Base-by-base conservation (phyloP, 2,329 filamentous ascomycete genomes). In the Dactylellina parvicollis region DNA sequence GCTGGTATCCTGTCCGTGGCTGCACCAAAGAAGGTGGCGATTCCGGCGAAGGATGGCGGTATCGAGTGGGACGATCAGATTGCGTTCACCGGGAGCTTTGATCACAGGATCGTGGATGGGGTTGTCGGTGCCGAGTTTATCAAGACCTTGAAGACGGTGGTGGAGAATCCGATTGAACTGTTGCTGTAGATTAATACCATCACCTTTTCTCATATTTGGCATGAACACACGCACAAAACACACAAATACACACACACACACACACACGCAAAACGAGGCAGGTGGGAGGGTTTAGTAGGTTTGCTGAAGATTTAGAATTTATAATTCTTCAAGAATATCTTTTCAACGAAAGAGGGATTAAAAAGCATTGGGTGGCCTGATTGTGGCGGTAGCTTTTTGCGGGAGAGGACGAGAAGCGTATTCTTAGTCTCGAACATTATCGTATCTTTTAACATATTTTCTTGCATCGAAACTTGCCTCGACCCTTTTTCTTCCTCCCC, bases 71-170 rank as follows among this genome's bases (percentile, higher is more conserved):
- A 99, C 79, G 95, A 99, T 81, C 93, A 98, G 86, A 97, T 99
- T 79, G 88, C 91, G 75, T 89, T 99, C 71, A 98, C 93, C 38
- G 94, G 85, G 79, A 96, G 91, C 86, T 99, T 99, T 82, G 95
- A 99, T 85, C 95, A 99, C 89, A 96, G 96, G 87, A 93, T 98
- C 55, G 89, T 99, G 10, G 95, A 99, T 81, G 73, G 73, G 38
- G 95, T 93, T 40, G 91, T 98, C 69, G 96, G 95, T 80, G 95
- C 90, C 71, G 95, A 99, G 83, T 99, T 94, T 89, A 92, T 99
- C 83, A 89, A 88, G 82, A 95, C 96, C 85, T 85, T 99, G 82
- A 99, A 99, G 90, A 94, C 93, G 87, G 91, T 92, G 59, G 85
- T 99, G 74, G 95, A 99, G 89, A 97, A 96, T 87, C 95, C 95